Percentiles rank a stretch among this genome's conserved stretches.
phyloP scores from a whole-genome alignment of 2,329 filamentous ascomycete genomes.

The Chrysosphaeria jannelii region DNA sequence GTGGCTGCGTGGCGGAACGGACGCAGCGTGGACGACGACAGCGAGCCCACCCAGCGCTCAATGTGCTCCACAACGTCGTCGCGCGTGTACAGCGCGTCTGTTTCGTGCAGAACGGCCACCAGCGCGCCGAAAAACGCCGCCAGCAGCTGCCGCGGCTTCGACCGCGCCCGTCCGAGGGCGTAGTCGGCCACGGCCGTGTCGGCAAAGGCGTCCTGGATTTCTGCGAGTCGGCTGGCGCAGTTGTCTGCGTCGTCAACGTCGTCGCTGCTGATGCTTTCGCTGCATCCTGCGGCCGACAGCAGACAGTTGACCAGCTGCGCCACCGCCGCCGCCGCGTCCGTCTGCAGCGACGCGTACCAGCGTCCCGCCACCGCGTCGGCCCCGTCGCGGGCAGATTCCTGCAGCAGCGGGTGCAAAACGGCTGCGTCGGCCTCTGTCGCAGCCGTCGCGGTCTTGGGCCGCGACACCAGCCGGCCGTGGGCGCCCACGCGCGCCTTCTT shows the following conservation, averaged over 20 bases:
- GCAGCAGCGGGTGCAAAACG: too few species aligned
- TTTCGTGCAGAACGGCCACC: constrained; percentile 49
- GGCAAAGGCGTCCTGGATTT: constrained; percentile 72
- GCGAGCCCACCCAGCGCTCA: constrained; percentile 61
- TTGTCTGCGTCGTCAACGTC: constrained; percentile 81
- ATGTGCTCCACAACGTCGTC: constrained; percentile 60
- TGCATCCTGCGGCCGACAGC: constrained; percentile 46
- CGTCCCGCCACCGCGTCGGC: constrained; percentile 25
- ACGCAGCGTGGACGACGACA: constrained; percentile 66
- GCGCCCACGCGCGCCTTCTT: too few species aligned
- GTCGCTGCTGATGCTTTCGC: constrained; percentile 44
- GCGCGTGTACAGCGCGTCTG: constrained; percentile 55
- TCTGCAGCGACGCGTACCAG: constrained; percentile 27
- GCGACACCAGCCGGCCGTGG: too few species aligned
- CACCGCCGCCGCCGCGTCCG: constrained; percentile 21
- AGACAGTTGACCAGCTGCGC: constrained; percentile 36
- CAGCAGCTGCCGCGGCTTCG: constrained; percentile 40
- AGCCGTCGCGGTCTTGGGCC: constrained; percentile 19
- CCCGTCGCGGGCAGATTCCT: constrained; percentile 22
- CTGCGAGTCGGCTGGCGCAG: constrained; percentile 42
- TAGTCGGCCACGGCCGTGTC: constrained; percentile 48
- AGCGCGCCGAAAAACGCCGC: constrained; percentile 52
- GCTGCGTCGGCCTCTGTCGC: constrained; percentile 20
- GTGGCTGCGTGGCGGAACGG: constrained; percentile 89
- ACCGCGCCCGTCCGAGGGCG: constrained; percentile 56